Evolutionary conservation across 345 rosid species (phyloP).

Genomic region (Euclidium syriacum): DNA sequence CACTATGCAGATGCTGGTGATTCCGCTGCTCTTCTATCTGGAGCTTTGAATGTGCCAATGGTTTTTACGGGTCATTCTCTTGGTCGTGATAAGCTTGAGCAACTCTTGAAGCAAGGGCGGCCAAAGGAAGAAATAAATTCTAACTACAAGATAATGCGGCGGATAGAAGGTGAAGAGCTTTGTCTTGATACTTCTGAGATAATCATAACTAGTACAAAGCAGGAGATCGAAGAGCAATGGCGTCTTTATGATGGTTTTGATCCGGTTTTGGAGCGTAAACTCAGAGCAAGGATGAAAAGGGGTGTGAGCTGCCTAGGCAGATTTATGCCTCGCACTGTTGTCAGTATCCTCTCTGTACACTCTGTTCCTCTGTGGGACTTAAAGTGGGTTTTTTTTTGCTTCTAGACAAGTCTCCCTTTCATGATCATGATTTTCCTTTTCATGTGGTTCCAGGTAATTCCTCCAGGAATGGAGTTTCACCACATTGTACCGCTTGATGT

Average conservation of each 20-base stretch:
- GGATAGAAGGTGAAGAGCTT: slow-evolving; percentile 77
- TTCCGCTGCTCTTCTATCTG: slow-evolving; percentile 72
- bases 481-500: slow-evolving; percentile 72
- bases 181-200: slow-evolving; percentile 69
- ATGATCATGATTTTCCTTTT: background rate
- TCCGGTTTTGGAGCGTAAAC: slow-evolving; percentile 55
- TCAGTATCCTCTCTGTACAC: slow-evolving; percentile 37
- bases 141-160: slow-evolving; percentile 63
- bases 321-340: slow-evolving; percentile 72
- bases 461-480: slow-evolving; percentile 96
- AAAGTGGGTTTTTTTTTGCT: background rate
- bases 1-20: slow-evolving; percentile 89
- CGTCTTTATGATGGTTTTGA: slow-evolving; percentile 80
- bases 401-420: background rate
- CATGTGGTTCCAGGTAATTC: slow-evolving; percentile 54
- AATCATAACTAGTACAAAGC: slow-evolving; percentile 67
- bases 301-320: slow-evolving; percentile 70
- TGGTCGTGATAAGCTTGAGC: slow-evolving; percentile 77
- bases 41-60: slow-evolving; percentile 81
- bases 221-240: slow-evolving; percentile 80
- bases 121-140: slow-evolving; percentile 59
- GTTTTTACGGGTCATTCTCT: slow-evolving; percentile 83
- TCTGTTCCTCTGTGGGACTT: background rate
- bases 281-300: slow-evolving; percentile 71
- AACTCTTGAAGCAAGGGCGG: slow-evolving; percentile 69